Evolutionary conservation across 2,329 filamentous ascomycete genomes (phyloP).

Genomic region (Fusarium phyllophilum): DNA sequence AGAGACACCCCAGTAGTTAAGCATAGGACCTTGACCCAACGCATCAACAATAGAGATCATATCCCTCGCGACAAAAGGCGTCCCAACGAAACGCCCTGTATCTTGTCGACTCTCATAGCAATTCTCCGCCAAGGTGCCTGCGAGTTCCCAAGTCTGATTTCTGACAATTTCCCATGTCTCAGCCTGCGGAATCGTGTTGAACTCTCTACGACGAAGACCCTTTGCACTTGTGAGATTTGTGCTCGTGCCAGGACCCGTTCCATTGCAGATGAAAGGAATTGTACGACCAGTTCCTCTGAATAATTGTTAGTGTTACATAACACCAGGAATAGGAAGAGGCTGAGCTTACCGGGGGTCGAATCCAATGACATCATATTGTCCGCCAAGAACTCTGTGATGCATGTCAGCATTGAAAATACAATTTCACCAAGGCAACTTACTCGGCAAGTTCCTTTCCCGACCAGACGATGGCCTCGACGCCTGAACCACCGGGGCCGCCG

Average conservation of each 20-base stretch:
- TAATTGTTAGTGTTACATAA: neutral
- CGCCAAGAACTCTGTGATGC: slow-evolving; percentile 15
- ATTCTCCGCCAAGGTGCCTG: neutral
- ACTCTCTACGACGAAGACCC: neutral
- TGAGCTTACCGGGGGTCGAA: slow-evolving; percentile 12
- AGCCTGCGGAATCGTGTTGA: neutral
- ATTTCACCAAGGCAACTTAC: neutral
- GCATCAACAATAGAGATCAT: slow-evolving; percentile 49
- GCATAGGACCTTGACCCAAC: slow-evolving; percentile 46
- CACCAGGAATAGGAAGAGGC: rapidly evolving
- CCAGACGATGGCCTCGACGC: neutral
- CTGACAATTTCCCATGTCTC: neutral
- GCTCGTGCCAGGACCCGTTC: rapidly evolving
- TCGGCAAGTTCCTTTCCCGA: neutral
- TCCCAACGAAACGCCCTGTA: slow-evolving; percentile 44
- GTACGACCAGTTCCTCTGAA: slow-evolving; percentile 8
- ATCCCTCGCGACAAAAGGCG: slow-evolving; percentile 49
- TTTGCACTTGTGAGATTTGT: neutral
- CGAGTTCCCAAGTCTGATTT: neutral
- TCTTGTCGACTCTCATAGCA: slow-evolving; percentile 41
- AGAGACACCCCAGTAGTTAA: slow-evolving; percentile 49
- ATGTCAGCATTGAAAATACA: neutral
- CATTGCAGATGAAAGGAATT: slow-evolving; percentile 1
- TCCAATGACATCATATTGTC: slow-evolving; percentile 21
- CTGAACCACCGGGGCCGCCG: slow-evolving; percentile 48